Evolutionary conservation across 2,329 filamentous ascomycete species (phyloP).

Genomic region (Fusarium continuum): DNA sequence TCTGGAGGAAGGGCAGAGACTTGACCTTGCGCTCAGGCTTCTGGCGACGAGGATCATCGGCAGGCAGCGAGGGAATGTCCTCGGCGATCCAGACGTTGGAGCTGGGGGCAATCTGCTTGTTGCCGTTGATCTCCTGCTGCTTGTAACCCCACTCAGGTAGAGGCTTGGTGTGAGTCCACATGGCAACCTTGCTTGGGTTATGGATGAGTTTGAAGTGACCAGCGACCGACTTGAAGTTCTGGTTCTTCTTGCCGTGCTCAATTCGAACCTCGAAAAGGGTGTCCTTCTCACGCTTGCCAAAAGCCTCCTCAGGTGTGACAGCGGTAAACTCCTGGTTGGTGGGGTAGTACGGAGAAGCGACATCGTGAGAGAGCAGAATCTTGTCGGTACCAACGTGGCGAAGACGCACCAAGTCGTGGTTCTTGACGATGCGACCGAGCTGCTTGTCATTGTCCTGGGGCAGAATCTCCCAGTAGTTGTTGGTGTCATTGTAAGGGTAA

Average conservation of each 20-base stretch:
- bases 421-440: slow-evolving; percentile 73
- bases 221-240: slow-evolving; percentile 89
- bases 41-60: slow-evolving; percentile 75
- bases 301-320: slow-evolving; percentile 75
- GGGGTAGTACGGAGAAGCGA: slow-evolving; percentile 93
- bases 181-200: slow-evolving; percentile 92
- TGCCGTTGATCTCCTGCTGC: slow-evolving; percentile 98
- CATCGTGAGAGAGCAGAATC: slow-evolving; percentile 91
- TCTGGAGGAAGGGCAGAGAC: slow-evolving; percentile 84
- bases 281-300: slow-evolving; percentile 80
- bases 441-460: slow-evolving; percentile 70
- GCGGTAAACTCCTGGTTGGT: slow-evolving; percentile 99
- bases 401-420: slow-evolving; percentile 86
- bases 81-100: slow-evolving; percentile 97
- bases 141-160: slow-evolving; percentile 98
- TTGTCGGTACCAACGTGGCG: slow-evolving; percentile 87
- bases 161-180: slow-evolving; percentile 97
- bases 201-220: slow-evolving; percentile 97
- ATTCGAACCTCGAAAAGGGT: slow-evolving; percentile 93
- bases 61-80: slow-evolving; percentile 82
- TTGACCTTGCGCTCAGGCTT: slow-evolving; percentile 84
- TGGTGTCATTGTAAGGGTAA: slow-evolving; percentile 97
- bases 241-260: slow-evolving; percentile 81
- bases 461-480: slow-evolving; percentile 97
- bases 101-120: slow-evolving; percentile 90